Base-by-base conservation (phyloP, 306 rosid species). In the Castanea crenata region DNA sequence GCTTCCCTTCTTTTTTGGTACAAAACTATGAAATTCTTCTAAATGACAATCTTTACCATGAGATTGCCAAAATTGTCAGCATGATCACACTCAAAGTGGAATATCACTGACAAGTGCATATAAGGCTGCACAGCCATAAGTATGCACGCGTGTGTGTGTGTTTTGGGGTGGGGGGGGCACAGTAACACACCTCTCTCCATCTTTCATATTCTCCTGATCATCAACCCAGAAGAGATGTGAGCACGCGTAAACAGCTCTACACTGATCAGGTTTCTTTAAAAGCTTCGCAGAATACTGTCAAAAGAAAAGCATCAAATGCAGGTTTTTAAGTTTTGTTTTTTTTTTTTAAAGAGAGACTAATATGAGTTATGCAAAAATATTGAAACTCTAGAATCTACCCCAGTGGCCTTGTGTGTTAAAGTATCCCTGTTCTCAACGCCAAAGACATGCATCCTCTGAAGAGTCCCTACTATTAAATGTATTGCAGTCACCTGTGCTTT, bases 341-440 rank as follows among this genome's bases (percentile, higher is more conserved):
- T 55, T 46, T 35, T 65, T 61, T 49, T 0, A 56, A 55, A 76
- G 76, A 71, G 20, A 68, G 9, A 77, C 19, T 69, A 34, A 75
- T 29, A 9, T 75, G 49, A 16, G 55, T 29, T 11, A 19, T 27
- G 14, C 55, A 74, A 34, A 38, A 65, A 84, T 55, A 75, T 79
- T 9, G 19, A 64, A 84, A 78, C 23, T 74, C 52, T 20, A 73
- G n/a, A 65, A 76, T 61, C 89, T 88, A 96, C 99, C 98, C 99
- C 99, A 0, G 98, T 96, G 83, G 99, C 99, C 88, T 96, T 96
- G 97, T 96, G 99, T 38, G 99, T 96, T 82, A 96, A 91, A 64
- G 99, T 96, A 82, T 96, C 99, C 85, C 98, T 90, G 89, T 96
- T 96, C 86, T 96, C 99, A 79, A 96, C 90, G 72, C 99, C 99